phyloP scores from a whole-genome alignment of 2,329 filamentous ascomycete species.

The Exophiala oligosperma region DNA sequence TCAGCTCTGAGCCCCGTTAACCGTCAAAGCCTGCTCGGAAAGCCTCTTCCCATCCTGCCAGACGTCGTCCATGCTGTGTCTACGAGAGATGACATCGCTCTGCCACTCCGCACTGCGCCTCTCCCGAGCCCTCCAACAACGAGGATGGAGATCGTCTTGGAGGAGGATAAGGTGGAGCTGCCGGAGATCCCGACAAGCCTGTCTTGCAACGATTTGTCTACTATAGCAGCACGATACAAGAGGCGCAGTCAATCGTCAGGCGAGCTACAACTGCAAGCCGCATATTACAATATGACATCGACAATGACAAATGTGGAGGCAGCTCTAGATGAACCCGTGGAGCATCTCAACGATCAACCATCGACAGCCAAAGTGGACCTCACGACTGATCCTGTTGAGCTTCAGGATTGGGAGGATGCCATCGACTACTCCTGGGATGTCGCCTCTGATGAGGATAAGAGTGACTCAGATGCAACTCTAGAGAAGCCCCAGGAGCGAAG shows the following conservation, averaged over 20 bases:
- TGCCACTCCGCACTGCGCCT: conserved; percentile 22
- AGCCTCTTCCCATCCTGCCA: conserved; percentile 23
- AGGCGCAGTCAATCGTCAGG: conserved; percentile 23
- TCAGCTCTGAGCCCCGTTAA: conserved; percentile 14
- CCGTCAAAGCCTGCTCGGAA: conserved; percentile 11
- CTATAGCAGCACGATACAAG: conserved; percentile 5
- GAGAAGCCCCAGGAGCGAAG: not conserved
- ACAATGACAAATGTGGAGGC: not conserved
- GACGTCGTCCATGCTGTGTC: conserved; percentile 29
- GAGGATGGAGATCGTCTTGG: conserved; percentile 14
- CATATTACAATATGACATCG: conserved; percentile 1
- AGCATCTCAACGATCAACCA: not conserved
- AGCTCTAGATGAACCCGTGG: not conserved
- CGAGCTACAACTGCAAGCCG: conserved; percentile 15
- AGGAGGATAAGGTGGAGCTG: conserved; percentile 11
- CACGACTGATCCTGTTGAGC: conserved; percentile 20
- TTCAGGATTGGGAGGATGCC: conserved; percentile 29
- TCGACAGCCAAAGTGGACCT: conserved; percentile 11
- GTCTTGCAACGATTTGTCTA: not conserved
- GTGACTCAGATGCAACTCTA: not conserved
- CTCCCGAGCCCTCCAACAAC: conserved; percentile 21
- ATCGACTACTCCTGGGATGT: conserved; percentile 31
- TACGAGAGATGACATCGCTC: conserved; percentile 26
- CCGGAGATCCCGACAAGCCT: not conserved
- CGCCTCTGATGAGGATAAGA: conserved; percentile 13